A percentile compares a stretch with the other conserved stretches of the same genome.
These are phyloP conservation scores for Pholiota adiposa DNA, from an alignment of 1,284 basidiomycete genomes.

Conservation along the genomic window DNA sequence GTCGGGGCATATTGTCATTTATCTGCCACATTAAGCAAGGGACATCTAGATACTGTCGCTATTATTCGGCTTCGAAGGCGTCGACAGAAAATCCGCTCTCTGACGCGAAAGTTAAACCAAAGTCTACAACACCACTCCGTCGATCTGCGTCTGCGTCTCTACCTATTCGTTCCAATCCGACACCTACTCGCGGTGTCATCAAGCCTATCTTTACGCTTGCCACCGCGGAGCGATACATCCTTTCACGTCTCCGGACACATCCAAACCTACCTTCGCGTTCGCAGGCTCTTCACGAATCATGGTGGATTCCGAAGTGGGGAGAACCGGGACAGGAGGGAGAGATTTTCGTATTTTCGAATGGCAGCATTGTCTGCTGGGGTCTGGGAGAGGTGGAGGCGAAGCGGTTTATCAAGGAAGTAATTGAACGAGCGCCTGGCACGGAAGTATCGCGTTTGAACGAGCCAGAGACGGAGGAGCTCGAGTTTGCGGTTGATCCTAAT, in stretches of 20 bases:
- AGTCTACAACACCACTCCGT: conserved; percentile 75
- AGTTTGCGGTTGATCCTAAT: conserved; percentile 86
- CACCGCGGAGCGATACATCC: conserved; percentile 75
- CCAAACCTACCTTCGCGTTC: conserved; percentile 53
- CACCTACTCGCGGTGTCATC: conserved; percentile 76
- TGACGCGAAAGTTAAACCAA: conserved; percentile 65
- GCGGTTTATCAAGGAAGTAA: conserved; percentile 67
- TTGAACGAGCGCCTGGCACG: conserved; percentile 54
- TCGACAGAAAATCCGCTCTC: conserved; percentile 26
- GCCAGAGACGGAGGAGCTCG: conserved; percentile 86
- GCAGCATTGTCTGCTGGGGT: conserved; percentile 89
- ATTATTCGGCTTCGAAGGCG: conserved; percentile 2
- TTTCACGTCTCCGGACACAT: conserved; percentile 56
- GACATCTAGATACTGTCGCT: neutral
- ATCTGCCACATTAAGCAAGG: neutral
- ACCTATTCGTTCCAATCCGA: conserved; percentile 78
- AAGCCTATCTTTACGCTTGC: conserved; percentile 75
- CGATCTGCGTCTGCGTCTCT: conserved; percentile 78
- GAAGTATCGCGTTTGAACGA: conserved; percentile 70
- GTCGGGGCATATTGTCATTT: conserved; percentile 1
- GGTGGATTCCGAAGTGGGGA: conserved; percentile 79
- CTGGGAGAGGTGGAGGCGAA: conserved; percentile 79
- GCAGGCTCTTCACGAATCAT: conserved; percentile 70
- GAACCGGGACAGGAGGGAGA: conserved; percentile 74
- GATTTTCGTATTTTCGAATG: conserved; percentile 85